Percentiles rank a stretch among this genome's conserved stretches.
Evolutionary conservation across 176 grass and related monocot genomes (phyloP).

Genomic region (Musa itinerans): DNA sequence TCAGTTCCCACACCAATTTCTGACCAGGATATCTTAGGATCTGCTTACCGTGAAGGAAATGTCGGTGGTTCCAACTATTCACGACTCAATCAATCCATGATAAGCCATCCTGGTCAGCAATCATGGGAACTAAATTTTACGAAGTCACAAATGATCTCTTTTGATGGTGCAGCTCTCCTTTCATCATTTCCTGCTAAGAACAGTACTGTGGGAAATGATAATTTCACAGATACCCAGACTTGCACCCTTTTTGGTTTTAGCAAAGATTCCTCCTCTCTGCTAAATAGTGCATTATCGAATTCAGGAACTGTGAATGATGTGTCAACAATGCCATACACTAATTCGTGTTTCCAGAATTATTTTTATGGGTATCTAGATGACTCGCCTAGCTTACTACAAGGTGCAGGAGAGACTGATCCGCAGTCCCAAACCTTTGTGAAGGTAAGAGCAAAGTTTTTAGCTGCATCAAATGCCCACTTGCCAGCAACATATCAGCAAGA

Average conservation of each 20-base stretch:
- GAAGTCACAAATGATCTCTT: constrained; percentile 58
- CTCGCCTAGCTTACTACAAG: constrained; percentile 67
- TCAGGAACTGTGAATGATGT: constrained; percentile 45
- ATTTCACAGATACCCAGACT: constrained; percentile 52
- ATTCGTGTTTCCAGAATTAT: constrained; percentile 63
- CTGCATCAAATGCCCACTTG: neutral
- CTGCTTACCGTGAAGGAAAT: constrained; percentile 62
- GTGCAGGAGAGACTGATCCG: constrained; percentile 69
- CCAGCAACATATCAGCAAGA: neutral
- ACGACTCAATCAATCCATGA: constrained; percentile 42
- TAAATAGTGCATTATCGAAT: constrained; percentile 70
- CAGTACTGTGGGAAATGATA: constrained; percentile 55
- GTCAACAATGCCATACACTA: constrained; percentile 44
- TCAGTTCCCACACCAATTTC: constrained; percentile 49
- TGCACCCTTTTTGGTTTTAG: constrained; percentile 57
- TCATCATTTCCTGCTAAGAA: constrained; percentile 56
- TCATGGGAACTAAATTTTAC: constrained; percentile 76
- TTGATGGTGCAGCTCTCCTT: constrained; percentile 53
- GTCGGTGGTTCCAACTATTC: constrained; percentile 48
- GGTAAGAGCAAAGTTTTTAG: constrained; percentile 29
- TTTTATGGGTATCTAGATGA: constrained; percentile 76
- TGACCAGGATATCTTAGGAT: constrained; percentile 61
- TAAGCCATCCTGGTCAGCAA: constrained; percentile 50
- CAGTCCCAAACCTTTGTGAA: constrained; percentile 74
- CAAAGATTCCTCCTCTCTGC: constrained; percentile 69